These are phyloP conservation scores for Meira miltonrushii DNA, from an alignment of 1,284 basidiomycete genomes.

Conservation along the genomic window DNA sequence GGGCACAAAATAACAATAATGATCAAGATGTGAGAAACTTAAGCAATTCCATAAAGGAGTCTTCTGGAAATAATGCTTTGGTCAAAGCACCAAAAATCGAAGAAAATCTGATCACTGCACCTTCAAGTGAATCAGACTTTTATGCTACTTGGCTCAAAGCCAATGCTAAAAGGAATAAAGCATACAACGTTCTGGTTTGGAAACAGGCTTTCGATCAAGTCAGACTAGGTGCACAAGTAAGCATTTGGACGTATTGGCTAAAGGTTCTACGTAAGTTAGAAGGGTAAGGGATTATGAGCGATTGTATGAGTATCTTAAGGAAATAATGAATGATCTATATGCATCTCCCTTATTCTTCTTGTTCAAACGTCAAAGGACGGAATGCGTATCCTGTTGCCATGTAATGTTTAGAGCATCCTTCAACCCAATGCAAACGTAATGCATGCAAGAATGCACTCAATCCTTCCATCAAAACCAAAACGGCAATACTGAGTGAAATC, in stretches of 20 bases:
- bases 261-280: neutral
- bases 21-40: neutral
- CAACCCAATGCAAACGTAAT: slow-evolving; percentile 94
- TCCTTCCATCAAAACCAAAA: slow-evolving; percentile 82
- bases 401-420: slow-evolving; percentile 94
- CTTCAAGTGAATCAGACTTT: slow-evolving; percentile 23
- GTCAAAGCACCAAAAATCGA: slow-evolving; percentile 2
- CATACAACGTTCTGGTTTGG: slow-evolving; percentile 46
- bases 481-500: slow-evolving; percentile 69
- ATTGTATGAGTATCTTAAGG: too few relatives aligned
- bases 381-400: slow-evolving; percentile 72
- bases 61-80: neutral
- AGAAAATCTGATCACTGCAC: slow-evolving; percentile 17
- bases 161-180: slow-evolving; percentile 33
- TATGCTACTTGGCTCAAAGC: slow-evolving; percentile 46
- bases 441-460: slow-evolving; percentile 76
- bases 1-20: neutral
- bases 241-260: neutral
- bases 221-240: slow-evolving; percentile 1
- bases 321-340: too few relatives aligned
- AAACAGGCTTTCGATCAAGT: slow-evolving; percentile 30
- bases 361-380: slow-evolving; percentile 34
- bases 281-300: neutral
- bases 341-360: slow-evolving; percentile 5
- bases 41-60: neutral